A percentile compares a stretch with the other conserved stretches of the same genome.
phyloP scores from a whole-genome alignment of 2,329 filamentous ascomycete species.

The Neurospora crassa region DNA sequence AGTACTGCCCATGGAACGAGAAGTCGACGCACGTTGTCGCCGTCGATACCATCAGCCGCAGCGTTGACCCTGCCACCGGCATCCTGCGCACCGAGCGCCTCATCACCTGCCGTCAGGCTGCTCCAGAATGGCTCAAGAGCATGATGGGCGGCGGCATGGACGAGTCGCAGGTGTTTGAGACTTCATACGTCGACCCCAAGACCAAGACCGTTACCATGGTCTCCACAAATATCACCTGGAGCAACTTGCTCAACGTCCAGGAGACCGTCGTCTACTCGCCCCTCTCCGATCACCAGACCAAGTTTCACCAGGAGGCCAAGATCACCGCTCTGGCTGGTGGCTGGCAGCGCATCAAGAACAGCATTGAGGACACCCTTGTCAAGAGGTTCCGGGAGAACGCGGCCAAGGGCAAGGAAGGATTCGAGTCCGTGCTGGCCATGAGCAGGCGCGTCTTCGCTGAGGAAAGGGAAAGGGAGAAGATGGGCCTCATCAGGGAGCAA shows the following conservation, averaged over 20 bases:
- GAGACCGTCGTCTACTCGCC: constrained; percentile 88
- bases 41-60: constrained; percentile 80
- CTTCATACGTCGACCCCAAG: constrained; percentile 82
- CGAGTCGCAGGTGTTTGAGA: constrained; percentile 85
- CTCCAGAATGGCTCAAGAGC: constrained; percentile 71
- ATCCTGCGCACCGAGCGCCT: constrained; percentile 53
- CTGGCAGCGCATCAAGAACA: constrained; percentile 95
- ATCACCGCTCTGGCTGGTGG: constrained; percentile 92
- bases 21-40: constrained; percentile 95
- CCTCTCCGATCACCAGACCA: constrained; percentile 48
- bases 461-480: constrained; percentile 58
- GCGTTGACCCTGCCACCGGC: constrained; percentile 45
- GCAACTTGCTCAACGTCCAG: constrained; percentile 80
- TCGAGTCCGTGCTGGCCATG: constrained; percentile 90
- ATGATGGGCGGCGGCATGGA: constrained; percentile 67
- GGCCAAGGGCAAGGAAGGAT: constrained; percentile 80
- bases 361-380: constrained; percentile 86
- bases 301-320: constrained; percentile 81
- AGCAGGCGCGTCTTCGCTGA: constrained; percentile 85
- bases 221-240: constrained; percentile 88
- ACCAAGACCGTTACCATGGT: constrained; percentile 91
- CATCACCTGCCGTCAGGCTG: constrained; percentile 52
- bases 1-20: constrained; percentile 98
- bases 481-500: constrained; percentile 22
- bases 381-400: constrained; percentile 89